phyloP scores from a whole-genome alignment of 768 basidiomycete species.

The Termitomyces sp. region DNA sequence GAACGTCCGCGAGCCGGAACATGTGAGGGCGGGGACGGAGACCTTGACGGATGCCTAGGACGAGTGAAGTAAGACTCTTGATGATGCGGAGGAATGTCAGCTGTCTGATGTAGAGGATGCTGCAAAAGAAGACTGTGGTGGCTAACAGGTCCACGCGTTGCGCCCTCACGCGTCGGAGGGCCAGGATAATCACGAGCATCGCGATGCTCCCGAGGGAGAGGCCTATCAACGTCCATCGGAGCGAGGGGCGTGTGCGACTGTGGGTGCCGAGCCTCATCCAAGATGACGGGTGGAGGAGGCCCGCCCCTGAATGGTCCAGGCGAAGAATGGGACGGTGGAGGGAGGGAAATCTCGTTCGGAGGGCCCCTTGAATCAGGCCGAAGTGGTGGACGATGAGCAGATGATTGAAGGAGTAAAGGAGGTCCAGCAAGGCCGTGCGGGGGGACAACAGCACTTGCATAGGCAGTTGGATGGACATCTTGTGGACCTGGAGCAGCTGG shows the following conservation, averaged over 20 bases:
- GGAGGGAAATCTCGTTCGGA: conserved; percentile 50
- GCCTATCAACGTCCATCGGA: conserved; percentile 74
- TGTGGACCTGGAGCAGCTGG: conserved; percentile 91
- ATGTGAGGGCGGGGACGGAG: conserved; percentile 56
- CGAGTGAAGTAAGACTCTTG: conserved; percentile 58
- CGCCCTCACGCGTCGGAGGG: conserved; percentile 37
- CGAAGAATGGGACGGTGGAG: conserved; percentile 61
- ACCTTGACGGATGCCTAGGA: conserved; percentile 51
- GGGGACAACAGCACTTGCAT: conserved; percentile 73
- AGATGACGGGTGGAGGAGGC: conserved; percentile 75
- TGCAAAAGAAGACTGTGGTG: conserved; percentile 61
- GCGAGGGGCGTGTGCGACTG: conserved; percentile 70
- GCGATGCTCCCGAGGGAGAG: conserved; percentile 28
- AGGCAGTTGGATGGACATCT: conserved; percentile 95
- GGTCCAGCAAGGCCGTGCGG: conserved; percentile 68
- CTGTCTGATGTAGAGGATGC: conserved; percentile 58
- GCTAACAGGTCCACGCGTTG: conserved; percentile 50
- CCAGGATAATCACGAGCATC: conserved; percentile 49
- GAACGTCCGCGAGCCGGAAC: conserved; percentile 44
- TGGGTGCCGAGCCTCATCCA: conserved; percentile 71
- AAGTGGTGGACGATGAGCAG: conserved; percentile 51
- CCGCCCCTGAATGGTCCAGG: conserved; percentile 81
- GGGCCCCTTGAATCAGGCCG: conserved; percentile 68
- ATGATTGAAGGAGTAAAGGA: conserved; percentile 58
- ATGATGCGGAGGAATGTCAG: conserved; percentile 30